Percentiles rank a stretch among this genome's conserved stretches.
phyloP scores from a whole-genome alignment of 2,329 filamentous ascomycete genomes.

The Claviceps paspali region DNA sequence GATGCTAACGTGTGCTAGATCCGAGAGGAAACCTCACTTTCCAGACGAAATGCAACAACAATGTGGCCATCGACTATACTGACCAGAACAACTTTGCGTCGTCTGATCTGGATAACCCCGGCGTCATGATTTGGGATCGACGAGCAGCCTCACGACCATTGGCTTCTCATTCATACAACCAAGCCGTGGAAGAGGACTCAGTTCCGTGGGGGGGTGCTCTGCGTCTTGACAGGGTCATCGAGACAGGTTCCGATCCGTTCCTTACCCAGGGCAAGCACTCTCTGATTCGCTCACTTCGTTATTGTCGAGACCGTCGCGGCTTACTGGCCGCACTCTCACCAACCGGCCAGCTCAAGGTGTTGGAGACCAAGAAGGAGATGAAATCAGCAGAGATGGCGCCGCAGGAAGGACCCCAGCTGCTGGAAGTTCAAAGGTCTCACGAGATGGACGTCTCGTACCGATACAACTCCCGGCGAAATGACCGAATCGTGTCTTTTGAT shows the following conservation, averaged over 20 bases:
- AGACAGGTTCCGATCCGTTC: constrained; percentile 35
- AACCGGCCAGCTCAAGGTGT: constrained; percentile 46
- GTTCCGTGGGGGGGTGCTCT: constrained; percentile 48
- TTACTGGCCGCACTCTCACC: constrained; percentile 46
- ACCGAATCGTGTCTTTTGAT: constrained; percentile 52
- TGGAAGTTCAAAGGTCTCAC: constrained; percentile 43
- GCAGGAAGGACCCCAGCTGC: constrained; percentile 39
- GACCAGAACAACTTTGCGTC: constrained; percentile 78
- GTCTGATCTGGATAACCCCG: constrained; percentile 58
- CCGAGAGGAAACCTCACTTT: constrained; percentile 41
- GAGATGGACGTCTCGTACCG: constrained; percentile 46
- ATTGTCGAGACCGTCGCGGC: constrained; percentile 46
- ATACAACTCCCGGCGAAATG: constrained; percentile 35
- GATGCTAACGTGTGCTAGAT: constrained; percentile 20
- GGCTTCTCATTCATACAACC: constrained; percentile 38
- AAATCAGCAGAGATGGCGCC: constrained; percentile 20
- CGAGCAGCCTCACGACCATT: constrained; percentile 40
- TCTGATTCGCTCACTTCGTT: constrained; percentile 46
- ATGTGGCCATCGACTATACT: constrained; percentile 61
- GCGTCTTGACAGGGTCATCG: constrained; percentile 40
- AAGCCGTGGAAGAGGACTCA: constrained; percentile 44
- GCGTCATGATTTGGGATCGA: constrained; percentile 65
- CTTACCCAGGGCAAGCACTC: constrained; percentile 40
- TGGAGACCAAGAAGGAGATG: constrained; percentile 42
- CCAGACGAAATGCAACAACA: constrained; percentile 52